These are phyloP conservation scores for Colletotrichum sublineola DNA, from an alignment of 2,329 filamentous ascomycete species.

Conservation along the genomic window DNA sequence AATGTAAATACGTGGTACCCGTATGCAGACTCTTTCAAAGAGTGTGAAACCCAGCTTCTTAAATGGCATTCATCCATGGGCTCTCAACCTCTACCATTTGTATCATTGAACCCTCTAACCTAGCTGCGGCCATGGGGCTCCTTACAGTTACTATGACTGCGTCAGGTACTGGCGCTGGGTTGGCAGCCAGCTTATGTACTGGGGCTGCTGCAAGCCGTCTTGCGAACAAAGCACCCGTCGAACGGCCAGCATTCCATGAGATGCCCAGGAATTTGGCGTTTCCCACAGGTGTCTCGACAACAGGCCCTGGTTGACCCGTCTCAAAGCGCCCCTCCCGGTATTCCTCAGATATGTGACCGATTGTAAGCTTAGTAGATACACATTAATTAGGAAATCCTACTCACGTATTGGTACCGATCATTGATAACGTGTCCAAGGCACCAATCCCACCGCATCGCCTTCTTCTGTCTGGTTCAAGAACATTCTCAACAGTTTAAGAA, in stretches of 20 bases:
- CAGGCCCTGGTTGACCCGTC: not conserved
- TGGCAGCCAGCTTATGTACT: slow-evolving; percentile 8
- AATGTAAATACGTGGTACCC: not conserved
- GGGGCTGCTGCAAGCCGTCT: slow-evolving; percentile 80
- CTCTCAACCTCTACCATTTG: not conserved
- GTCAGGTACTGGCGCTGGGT: slow-evolving; percentile 1
- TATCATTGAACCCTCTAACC: not conserved
- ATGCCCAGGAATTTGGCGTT: slow-evolving; percentile 30
- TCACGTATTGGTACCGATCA: not conserved
- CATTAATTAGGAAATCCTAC: not conserved
- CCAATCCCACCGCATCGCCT: not conserved
- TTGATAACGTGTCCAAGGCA: not conserved
- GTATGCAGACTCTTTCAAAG: not conserved
- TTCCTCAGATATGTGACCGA: slow-evolving; percentile 31
- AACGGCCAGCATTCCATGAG: slow-evolving; percentile 51
- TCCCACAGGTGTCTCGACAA: too few relatives aligned
- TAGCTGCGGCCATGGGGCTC: not conserved
- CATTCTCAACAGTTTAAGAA: not conserved
- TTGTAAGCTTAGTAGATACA: slow-evolving; percentile 9
- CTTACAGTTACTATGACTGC: not conserved
- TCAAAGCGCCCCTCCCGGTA: slow-evolving; percentile 16
- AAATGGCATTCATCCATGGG: not conserved
- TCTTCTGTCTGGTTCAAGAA: not conserved
- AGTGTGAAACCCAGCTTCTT: not conserved
- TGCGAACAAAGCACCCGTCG: slow-evolving; percentile 72